These are phyloP conservation scores for Tricholomella constricta DNA, from an alignment of 768 basidiomycete species.

Conservation along the genomic window DNA sequence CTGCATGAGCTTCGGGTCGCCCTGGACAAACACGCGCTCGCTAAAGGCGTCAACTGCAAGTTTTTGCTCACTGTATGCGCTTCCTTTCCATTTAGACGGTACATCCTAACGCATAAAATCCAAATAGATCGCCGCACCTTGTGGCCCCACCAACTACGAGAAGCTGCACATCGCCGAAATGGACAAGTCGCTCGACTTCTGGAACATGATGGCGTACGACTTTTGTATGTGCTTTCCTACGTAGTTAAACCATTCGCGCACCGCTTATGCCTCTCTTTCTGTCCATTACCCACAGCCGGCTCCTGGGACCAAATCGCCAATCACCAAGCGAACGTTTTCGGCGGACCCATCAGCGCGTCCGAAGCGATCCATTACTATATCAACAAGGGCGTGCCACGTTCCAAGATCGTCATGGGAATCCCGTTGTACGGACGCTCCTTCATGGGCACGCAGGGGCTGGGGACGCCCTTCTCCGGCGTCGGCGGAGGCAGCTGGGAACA, in stretches of 20 bases:
- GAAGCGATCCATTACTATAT: constrained; percentile 73
- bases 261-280: no score
- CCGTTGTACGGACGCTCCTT: constrained; percentile 96
- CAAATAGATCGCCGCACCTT: constrained; percentile 85
- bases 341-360: constrained; percentile 62
- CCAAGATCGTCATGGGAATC: constrained; percentile 87
- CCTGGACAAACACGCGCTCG: constrained; percentile 72
- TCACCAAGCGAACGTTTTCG: constrained; percentile 87
- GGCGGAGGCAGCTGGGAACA: constrained; percentile 92
- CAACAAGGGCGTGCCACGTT: constrained; percentile 65
- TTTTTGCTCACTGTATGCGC: constrained; percentile 74
- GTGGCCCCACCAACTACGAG: constrained; percentile 84
- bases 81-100: background rate
- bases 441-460: constrained; percentile 81
- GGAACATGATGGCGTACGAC: constrained; percentile 97
- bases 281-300: constrained; percentile 62
- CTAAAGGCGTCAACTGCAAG: constrained; percentile 55
- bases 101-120: background rate
- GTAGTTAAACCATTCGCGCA: no score
- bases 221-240: constrained; percentile 55
- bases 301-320: constrained; percentile 73
- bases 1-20: constrained; percentile 73
- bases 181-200: constrained; percentile 88
- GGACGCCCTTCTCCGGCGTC: constrained; percentile 73
- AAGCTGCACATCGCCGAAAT: constrained; percentile 81